Conservation (phyloP, 768 basidiomycete species). For the Goffeauzyma gilvescens region DNA sequence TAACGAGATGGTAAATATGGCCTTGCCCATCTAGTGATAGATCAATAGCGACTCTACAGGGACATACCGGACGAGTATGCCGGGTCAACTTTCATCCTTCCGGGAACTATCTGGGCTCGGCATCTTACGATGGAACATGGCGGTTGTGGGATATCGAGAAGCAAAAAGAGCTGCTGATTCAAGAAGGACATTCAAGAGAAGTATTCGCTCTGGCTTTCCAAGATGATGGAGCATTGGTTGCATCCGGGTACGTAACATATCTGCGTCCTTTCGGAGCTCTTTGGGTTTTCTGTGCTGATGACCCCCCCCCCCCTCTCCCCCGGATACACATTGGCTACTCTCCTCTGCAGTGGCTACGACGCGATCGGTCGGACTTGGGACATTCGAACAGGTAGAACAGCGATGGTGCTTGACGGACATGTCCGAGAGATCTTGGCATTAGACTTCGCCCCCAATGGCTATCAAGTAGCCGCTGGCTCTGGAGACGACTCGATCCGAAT, state of each 20-base stretch:
- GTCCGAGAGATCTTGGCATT: constrained; percentile 78
- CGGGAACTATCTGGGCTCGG: constrained; percentile 78
- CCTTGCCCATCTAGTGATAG: constrained; percentile 43
- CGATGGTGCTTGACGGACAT: constrained; percentile 95
- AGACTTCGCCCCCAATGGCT: constrained; percentile 92
- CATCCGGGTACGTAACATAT: constrained; percentile 62
- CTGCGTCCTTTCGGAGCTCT: too few relatives aligned
- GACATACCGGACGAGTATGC: constrained; percentile 77
- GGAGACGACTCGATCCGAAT: constrained; percentile 95
- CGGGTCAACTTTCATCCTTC: constrained; percentile 93
- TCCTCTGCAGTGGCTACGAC: constrained; percentile 80
- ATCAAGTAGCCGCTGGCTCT: constrained; percentile 90
- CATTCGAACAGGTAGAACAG: constrained; percentile 76
- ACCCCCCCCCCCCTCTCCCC: too few relatives aligned
- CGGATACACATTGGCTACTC: too few relatives aligned
- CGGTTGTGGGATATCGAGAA: constrained; percentile 82
- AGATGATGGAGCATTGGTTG: constrained; percentile 75
- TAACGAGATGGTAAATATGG: neutral
- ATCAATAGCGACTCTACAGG: constrained; percentile 66
- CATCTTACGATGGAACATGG: constrained; percentile 96
- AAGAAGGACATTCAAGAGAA: constrained; percentile 94
- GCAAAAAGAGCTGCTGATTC: constrained; percentile 60
- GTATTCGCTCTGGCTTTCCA: constrained; percentile 94
- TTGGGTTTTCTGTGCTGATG: too few relatives aligned
- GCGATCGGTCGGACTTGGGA: constrained; percentile 98